Percentiles rank a stretch among this genome's conserved stretches.
Conservation (phyloP, 441 rosid species). For the Populus hybrid region DNA sequence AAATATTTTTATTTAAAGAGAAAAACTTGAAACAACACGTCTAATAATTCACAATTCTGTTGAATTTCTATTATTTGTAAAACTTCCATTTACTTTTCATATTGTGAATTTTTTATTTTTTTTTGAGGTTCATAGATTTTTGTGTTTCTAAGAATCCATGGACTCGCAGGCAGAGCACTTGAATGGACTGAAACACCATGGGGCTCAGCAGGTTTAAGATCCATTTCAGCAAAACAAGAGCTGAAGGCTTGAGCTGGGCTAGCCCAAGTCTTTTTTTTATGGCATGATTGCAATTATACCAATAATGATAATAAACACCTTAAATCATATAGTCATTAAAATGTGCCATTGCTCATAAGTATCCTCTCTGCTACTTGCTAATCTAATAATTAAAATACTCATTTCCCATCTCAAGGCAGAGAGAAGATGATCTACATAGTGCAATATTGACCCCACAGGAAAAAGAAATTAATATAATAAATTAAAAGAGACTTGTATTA, state of each 20-base stretch:
- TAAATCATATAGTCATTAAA: slow-evolving; percentile 17
- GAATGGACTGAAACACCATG: background rate
- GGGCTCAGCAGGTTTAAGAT: background rate
- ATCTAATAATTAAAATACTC: background rate
- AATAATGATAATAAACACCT: slow-evolving; percentile 5
- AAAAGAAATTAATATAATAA: too few relatives aligned
- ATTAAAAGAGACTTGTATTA: background rate
- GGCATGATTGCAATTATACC: background rate
- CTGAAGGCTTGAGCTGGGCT: background rate
- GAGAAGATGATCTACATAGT: background rate
- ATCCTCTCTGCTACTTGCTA: slow-evolving; percentile 17
- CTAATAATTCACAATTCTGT: too few relatives aligned
- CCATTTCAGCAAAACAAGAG: background rate
- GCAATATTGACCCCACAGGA: background rate
- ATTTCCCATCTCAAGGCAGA: background rate
- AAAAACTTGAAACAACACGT: background rate
- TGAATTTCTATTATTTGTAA: too few relatives aligned
- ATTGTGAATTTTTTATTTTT: too few relatives aligned
- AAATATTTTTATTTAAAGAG: too few relatives aligned
- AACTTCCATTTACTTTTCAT: too few relatives aligned
- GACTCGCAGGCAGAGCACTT: background rate
- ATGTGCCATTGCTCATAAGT: slow-evolving; percentile 26
- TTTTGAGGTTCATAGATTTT: too few relatives aligned
- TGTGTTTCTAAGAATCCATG: background rate
- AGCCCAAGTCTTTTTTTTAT: background rate